Conservation (phyloP, 805 yeast genomes). For the Sugiyamaella americana region DNA sequence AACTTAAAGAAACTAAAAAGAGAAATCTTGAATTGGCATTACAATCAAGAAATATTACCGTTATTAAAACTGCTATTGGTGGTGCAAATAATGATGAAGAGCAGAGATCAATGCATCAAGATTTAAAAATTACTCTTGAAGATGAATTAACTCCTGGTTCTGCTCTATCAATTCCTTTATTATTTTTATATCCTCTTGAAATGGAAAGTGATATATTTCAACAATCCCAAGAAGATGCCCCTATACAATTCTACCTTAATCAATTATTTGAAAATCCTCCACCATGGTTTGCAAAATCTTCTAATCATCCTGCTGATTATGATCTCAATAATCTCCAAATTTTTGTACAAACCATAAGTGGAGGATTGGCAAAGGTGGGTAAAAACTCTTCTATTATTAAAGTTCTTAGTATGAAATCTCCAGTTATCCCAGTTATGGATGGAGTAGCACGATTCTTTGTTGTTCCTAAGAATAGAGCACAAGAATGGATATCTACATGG, state of each 20-base stretch:
- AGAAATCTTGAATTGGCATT: constrained; percentile 53
- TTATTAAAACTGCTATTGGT: constrained; percentile 38
- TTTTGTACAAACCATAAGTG: constrained; percentile 73
- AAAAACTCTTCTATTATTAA: constrained; percentile 62
- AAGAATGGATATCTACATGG: constrained; percentile 50
- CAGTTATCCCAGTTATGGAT: constrained; percentile 74
- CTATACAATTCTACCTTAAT: constrained; percentile 58
- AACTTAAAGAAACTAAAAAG: constrained; percentile 31
- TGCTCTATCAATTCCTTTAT: constrained; percentile 74
- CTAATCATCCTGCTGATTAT: constrained; percentile 53
- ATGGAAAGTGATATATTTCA: constrained; percentile 80
- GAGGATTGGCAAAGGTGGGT: constrained; percentile 83
- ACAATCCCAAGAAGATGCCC: constrained; percentile 63
- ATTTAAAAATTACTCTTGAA: constrained; percentile 21
- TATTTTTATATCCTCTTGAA: constrained; percentile 73
- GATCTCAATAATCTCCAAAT: constrained; percentile 55
- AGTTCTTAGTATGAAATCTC: constrained; percentile 54
- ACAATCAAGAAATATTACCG: constrained; percentile 49
- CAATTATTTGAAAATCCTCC: constrained; percentile 60
- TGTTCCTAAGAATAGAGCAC: constrained; percentile 66
- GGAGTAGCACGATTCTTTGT: constrained; percentile 63
- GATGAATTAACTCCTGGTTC: constrained; percentile 44
- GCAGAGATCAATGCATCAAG: constrained; percentile 36
- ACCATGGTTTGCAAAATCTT: constrained; percentile 54
- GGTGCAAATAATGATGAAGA: constrained; percentile 43